A percentile compares a stretch with the other conserved stretches of the same genome.
phyloP scores from a whole-genome alignment of 352 stramenopile genomes.

The Globisporangium megalacanthum region DNA sequence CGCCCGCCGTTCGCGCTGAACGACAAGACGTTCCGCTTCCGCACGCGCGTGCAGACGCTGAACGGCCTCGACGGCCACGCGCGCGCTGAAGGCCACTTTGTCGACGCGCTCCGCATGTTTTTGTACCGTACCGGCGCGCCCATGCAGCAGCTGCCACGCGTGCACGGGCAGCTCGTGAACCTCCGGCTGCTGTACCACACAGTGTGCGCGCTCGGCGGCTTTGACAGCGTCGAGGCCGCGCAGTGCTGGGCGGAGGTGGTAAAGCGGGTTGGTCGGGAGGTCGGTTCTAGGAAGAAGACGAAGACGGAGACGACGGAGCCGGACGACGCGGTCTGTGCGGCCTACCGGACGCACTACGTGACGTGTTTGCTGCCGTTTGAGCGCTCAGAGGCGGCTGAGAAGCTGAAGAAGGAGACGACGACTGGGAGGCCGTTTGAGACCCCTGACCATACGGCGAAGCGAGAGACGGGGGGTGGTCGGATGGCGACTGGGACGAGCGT shows the following conservation, averaged over 20 bases:
- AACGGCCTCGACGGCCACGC: slow-evolving; percentile 88
- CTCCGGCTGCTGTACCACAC: slow-evolving; percentile 65
- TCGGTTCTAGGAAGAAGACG: too few relatives aligned
- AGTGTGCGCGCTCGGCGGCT: slow-evolving; percentile 49
- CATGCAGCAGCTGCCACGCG: slow-evolving; percentile 70
- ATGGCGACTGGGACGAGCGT: too few relatives aligned
- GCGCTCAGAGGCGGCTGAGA: slow-evolving; percentile 19
- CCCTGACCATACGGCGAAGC: slow-evolving; percentile 10
- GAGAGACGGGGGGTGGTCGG: too few relatives aligned
- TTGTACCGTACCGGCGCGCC: slow-evolving; percentile 69
- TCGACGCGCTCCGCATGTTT: slow-evolving; percentile 77
- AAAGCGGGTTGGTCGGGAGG: slow-evolving; percentile 40
- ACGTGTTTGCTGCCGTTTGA: slow-evolving; percentile 48
- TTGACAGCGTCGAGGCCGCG: slow-evolving; percentile 28
- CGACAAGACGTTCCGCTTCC: slow-evolving; percentile 85
- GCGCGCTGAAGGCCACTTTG: slow-evolving; percentile 72
- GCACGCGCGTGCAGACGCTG: slow-evolving; percentile 95
- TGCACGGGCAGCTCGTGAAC: slow-evolving; percentile 72
- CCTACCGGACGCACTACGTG: slow-evolving; percentile 58
- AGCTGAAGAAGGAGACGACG: neutral
- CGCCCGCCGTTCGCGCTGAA: slow-evolving; percentile 87
- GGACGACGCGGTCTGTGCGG: slow-evolving; percentile 33
- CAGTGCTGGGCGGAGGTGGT: slow-evolving; percentile 53
- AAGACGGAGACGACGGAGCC: slow-evolving; percentile 39
- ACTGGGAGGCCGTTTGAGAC: slow-evolving; percentile 14